These are phyloP conservation scores for Platanus orientalis DNA, from an alignment of 164 flowering plant species.

Conservation along the genomic window DNA sequence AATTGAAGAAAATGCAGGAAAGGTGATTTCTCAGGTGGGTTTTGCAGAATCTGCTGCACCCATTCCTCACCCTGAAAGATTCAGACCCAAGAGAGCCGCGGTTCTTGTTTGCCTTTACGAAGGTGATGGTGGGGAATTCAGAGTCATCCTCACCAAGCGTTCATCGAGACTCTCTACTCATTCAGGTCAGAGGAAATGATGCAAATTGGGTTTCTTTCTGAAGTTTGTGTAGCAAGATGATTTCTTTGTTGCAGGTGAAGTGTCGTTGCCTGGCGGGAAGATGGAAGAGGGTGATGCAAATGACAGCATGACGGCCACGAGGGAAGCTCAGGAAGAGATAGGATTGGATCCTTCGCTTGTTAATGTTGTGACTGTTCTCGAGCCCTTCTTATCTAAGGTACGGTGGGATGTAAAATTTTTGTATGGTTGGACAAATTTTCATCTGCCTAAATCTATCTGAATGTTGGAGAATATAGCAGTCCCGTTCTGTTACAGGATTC, in stretches of 20 bases:
- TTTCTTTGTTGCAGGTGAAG: conserved; percentile 58
- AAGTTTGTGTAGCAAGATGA: conserved; percentile 3
- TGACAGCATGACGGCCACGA: conserved; percentile 69
- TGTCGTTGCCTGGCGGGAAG: conserved; percentile 90
- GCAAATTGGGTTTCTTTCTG: neutral
- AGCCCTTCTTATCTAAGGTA: conserved; percentile 89
- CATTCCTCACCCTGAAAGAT: conserved; percentile 32
- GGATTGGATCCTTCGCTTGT: conserved; percentile 90
- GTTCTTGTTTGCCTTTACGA: conserved; percentile 57
- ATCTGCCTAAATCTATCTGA: too few relatives aligned
- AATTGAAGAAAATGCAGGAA: conserved; percentile 37
- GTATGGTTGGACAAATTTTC: too few relatives aligned
- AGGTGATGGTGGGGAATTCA: conserved; percentile 40
- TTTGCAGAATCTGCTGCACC: conserved; percentile 66
- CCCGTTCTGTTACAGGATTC: too few relatives aligned
- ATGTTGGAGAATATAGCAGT: too few relatives aligned
- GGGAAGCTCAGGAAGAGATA: conserved; percentile 94
- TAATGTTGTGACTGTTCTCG: conserved; percentile 61
- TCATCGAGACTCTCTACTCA: conserved; percentile 52
- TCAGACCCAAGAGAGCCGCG: conserved; percentile 55
- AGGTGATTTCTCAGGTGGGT: conserved; percentile 62
- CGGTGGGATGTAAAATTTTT: too few relatives aligned
- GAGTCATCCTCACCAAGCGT: conserved; percentile 63
- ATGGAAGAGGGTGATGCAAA: conserved; percentile 74
- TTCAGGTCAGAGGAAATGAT: conserved; percentile 34